Evolutionary conservation across 352 stramenopile species (phyloP), one percentile per base, ranked within the genome.

Genomic region (Pelagophyceae sp.): DNA sequence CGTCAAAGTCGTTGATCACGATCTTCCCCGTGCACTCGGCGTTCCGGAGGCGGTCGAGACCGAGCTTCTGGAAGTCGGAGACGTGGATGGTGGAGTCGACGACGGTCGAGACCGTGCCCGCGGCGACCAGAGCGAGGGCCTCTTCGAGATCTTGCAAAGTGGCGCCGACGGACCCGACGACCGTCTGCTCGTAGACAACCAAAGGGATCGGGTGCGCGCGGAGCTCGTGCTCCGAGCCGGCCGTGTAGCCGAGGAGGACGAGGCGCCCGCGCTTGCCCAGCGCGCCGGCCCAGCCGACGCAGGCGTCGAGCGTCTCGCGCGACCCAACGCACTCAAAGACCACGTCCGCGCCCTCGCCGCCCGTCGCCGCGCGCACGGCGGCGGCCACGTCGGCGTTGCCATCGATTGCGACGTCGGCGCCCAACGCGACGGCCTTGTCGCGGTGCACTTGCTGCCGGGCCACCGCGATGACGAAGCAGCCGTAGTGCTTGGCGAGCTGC

Each of bases 271-370:
- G 38, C 72, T 65, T 79, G 23, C 70, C 77, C 17, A 80, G 31
- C 32, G 72, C 72, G 27, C 77, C 77, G 35, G 37, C 75, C 69
- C 69, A 80, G 33, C 77, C 77, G 23, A 80, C 45, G 58, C 75
- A 80, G 33, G 77, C 38, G 75, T 79, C 77, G 23, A 80, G 37
- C 0, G 77, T 80, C 33, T 80, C 77, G 40, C 77, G 58, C 35
- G 33, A 60, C 60, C 77, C 77, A 0, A 80, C 77, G 40, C 77
- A 80, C 50, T 80, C 77, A 37, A 80, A 80, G n/a, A 80, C 76
- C 1, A 80, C 58, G 65, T 80, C 77, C 0, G 40, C 77, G 1
- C 72, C 72, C 6, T 77, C 23, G 33, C 69, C 69, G 67, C 40
- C 31, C 31, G 77, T 80, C 31, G 37, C 33, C 0, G 77, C 71